phyloP scores from a whole-genome alignment of 768 basidiomycete genomes.

The Candolleomyces aberdarensis region DNA sequence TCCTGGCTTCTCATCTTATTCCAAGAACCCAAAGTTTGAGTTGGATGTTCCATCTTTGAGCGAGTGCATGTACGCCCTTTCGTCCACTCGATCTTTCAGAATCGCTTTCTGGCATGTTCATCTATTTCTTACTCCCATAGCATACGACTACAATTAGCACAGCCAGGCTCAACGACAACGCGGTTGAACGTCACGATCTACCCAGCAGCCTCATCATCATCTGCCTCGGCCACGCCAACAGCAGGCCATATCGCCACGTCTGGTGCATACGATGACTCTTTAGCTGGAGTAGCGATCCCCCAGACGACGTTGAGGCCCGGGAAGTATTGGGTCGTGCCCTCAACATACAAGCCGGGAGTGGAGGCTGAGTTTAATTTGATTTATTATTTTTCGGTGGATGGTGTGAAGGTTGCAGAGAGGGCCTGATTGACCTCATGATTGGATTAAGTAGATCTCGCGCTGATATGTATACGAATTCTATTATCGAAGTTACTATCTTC shows the following conservation, averaged over 20 bases:
- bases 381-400: conserved; percentile 48
- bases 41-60: conserved; percentile 40
- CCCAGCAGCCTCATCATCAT: conserved; percentile 24
- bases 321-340: conserved; percentile 71
- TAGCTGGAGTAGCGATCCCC: conserved; percentile 68
- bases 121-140: conserved; percentile 30
- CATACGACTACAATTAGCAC: conserved; percentile 63
- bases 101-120: conserved; percentile 15
- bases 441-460: no score
- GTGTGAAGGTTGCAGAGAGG: conserved; percentile 19
- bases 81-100: conserved; percentile 56
- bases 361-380: conserved; percentile 57
- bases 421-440: no score
- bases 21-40: conserved; percentile 66
- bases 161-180: conserved; percentile 38
- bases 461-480: no score
- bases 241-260: conserved; percentile 56
- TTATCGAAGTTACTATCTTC: neutral
- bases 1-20: conserved; percentile 64
- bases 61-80: conserved; percentile 7
- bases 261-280: conserved; percentile 73
- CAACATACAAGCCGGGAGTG: conserved; percentile 63
- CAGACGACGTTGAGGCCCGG: conserved; percentile 51
- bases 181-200: conserved; percentile 64
- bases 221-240: conserved; percentile 17